These are phyloP conservation scores for Pythium volutum DNA, from an alignment of 352 stramenopile species.

Conservation along the genomic window DNA sequence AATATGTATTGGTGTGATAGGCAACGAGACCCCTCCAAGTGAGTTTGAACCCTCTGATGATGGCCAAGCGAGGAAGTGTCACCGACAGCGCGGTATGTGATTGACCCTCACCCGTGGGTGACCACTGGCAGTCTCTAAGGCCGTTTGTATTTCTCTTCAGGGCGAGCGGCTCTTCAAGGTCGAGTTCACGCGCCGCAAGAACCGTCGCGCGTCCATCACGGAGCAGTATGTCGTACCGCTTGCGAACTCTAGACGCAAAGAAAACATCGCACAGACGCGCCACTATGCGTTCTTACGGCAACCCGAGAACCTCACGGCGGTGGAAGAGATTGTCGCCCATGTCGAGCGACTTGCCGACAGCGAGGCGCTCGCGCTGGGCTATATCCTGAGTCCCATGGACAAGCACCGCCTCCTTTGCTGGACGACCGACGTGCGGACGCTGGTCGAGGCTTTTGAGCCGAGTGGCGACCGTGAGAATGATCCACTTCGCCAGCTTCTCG, in stretches of 20 bases:
- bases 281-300: conserved; percentile 51
- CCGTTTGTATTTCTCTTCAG: conserved; percentile 20
- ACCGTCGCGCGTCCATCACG: conserved; percentile 42
- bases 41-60: neutral
- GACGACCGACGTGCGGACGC: conserved; percentile 33
- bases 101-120: neutral
- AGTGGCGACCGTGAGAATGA: conserved; percentile 44
- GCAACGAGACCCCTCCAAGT: neutral
- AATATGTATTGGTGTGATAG: conserved; percentile 7
- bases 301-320: conserved; percentile 41
- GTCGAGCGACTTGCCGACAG: conserved; percentile 38
- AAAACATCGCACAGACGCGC: conserved; percentile 40
- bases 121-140: no score
- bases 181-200: conserved; percentile 49
- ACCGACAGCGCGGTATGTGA: neutral
- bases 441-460: conserved; percentile 45
- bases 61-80: conserved; percentile 12
- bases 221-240: conserved; percentile 43
- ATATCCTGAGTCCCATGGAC: conserved; percentile 47
- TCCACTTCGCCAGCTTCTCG: conserved; percentile 43
- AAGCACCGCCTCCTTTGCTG: conserved; percentile 42
- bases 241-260: conserved; percentile 40
- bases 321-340: conserved; percentile 40
- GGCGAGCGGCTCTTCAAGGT: conserved; percentile 51
- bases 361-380: conserved; percentile 13